Conservation (phyloP, 1,139 yeast genomes). For the Saccharomyces hybrid region DNA sequence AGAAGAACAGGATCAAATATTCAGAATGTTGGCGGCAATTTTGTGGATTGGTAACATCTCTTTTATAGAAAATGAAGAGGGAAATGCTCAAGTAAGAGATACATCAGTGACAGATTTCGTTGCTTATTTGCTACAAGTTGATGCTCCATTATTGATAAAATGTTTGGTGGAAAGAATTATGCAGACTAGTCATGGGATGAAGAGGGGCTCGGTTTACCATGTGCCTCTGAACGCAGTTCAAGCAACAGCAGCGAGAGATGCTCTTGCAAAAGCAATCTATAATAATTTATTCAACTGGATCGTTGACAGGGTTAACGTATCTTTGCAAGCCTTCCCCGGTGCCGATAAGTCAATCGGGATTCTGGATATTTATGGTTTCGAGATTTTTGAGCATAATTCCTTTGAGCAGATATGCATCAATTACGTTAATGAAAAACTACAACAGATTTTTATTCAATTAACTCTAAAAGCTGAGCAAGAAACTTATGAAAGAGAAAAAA, state of each 20-base stretch:
- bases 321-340: constrained; percentile 46
- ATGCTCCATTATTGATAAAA: constrained; percentile 56
- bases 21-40: constrained; percentile 74
- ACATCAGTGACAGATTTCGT: constrained; percentile 87
- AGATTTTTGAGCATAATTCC: constrained; percentile 92
- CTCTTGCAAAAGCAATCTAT: constrained; percentile 90
- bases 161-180: constrained; percentile 74
- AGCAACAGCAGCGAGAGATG: constrained; percentile 92
- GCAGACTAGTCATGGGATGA: constrained; percentile 84
- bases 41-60: constrained; percentile 93
- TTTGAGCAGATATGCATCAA: constrained; percentile 97
- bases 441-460: constrained; percentile 91
- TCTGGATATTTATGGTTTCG: constrained; percentile 96
- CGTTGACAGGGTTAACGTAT: constrained; percentile 80
- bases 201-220: constrained; percentile 88
- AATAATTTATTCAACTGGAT: constrained; percentile 95
- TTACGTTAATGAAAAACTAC: constrained; percentile 93
- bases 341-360: constrained; percentile 80
- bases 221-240: constrained; percentile 89
- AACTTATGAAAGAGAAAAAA: constrained; percentile 90
- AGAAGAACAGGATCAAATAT: constrained; percentile 83
- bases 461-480: constrained; percentile 97
- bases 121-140: constrained; percentile 83
- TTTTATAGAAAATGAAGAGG: constrained; percentile 79
- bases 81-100: constrained; percentile 77